Base-by-base conservation (phyloP, 345 rosid genomes). In the Citrus inodora region DNA sequence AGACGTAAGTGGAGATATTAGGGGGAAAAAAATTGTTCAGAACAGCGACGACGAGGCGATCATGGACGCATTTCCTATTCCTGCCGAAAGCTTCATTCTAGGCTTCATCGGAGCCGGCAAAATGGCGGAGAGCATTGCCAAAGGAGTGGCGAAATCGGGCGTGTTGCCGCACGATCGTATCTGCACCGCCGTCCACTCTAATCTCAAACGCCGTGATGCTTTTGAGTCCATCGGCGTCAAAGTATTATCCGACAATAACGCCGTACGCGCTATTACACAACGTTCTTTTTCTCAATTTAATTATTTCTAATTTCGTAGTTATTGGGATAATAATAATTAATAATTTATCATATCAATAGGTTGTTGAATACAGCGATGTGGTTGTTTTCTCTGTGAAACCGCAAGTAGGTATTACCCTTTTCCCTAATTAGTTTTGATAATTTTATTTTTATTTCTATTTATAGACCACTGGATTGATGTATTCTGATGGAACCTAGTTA, bases 101-200 rank as follows among this genome's bases (percentile, higher is more conserved):
- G 99, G 97, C 19, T 91, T 95, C 81, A 80, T 95, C 21, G 97
- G 98, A 78, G 96, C 98, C 0, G 98, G 99, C 17, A 95, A 93
- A 77, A 87, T 95, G 94, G 99, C 99, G 1, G 95, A 95, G 92
- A 89, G 93, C 83, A 95, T 95, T 19, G 97, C 94, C 19, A 89
- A 87, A 83, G 99, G 99, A 30, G 88, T 92, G 38, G 93, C 87
- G 30, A 85, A 84, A 67, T 89, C 98, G 3, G 98, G 96, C 68
- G 30, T 89, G 62, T 78, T 95, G 73, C 98, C 94, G 24, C 84
- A 96, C 28, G 74, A 90, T 68, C 92, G 92, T 80, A 93, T 95
- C 71, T 81, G 66, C 78, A 93, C 96, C 0, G 90, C 96, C 25
- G 82, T 82, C 69, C 91, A 93, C 77, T 85, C 90, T 46, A 89